Percentiles rank a stretch among this genome's conserved stretches.
Evolutionary conservation across 2,329 filamentous ascomycete species (phyloP).

Genomic region (Xylariaceae sp.): DNA sequence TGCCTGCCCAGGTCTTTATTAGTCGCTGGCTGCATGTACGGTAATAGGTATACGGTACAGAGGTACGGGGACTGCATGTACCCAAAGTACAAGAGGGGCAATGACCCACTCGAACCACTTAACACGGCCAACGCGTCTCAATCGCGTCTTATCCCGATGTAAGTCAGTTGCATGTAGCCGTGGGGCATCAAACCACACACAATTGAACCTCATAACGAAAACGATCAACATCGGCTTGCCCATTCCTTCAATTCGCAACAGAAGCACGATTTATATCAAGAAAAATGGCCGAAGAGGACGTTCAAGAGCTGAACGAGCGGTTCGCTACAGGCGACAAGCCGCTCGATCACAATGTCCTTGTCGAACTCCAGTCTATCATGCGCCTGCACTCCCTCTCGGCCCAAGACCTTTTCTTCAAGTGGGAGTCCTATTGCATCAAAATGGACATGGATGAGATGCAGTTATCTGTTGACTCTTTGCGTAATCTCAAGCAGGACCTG

Average conservation of each 20-base stretch:
- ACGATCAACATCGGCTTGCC: too few species aligned
- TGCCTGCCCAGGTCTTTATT: too few species aligned
- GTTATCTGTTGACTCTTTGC: slow-evolving; percentile 65
- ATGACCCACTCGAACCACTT: slow-evolving; percentile 14
- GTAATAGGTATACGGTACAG: too few species aligned
- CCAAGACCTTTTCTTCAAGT: slow-evolving; percentile 95
- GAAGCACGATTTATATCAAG: too few species aligned
- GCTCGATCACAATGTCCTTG: slow-evolving; percentile 72
- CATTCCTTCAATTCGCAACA: too few species aligned
- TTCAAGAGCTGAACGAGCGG: slow-evolving; percentile 42
- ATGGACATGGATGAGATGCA: slow-evolving; percentile 78
- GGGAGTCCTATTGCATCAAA: slow-evolving; percentile 96
- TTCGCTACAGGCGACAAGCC: slow-evolving; percentile 55
- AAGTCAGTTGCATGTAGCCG: too few species aligned
- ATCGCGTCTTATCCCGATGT: slow-evolving; percentile 8
- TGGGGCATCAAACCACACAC: too few species aligned
- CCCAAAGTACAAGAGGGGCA: too few species aligned
- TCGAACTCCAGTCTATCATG: slow-evolving; percentile 81
- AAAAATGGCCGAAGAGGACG: slow-evolving; percentile 22
- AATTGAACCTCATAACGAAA: too few species aligned
- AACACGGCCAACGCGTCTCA: slow-evolving; percentile 16
- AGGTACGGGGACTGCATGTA: too few species aligned
- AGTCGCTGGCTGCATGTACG: too few species aligned
- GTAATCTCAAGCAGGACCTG: slow-evolving; percentile 79
- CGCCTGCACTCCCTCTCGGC: slow-evolving; percentile 74